Percentiles rank a stretch among this genome's conserved stretches.
Evolutionary conservation across 441 rosid species (phyloP).

Genomic region (Monsonia emarginata): DNA sequence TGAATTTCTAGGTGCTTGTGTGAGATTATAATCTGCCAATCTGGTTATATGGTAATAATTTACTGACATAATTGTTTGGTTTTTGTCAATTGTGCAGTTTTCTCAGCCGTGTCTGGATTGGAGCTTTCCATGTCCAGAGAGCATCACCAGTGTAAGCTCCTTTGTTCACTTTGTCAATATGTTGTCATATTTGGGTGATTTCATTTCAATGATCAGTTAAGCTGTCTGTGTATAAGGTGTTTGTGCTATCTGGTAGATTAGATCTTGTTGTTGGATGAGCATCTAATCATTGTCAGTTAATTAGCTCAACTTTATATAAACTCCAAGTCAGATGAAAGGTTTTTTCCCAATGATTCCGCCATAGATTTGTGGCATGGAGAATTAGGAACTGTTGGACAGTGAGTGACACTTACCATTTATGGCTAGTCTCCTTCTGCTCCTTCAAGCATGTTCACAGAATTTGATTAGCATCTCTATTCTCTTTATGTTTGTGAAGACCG

Average conservation of each 20-base stretch:
- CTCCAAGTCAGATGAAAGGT: background rate
- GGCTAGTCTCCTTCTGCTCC: background rate
- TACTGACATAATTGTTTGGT: constrained; percentile 11
- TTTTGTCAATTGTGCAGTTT: constrained; percentile 68
- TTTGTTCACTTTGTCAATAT: background rate
- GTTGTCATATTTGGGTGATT: background rate
- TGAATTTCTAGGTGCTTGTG: background rate
- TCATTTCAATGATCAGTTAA: background rate
- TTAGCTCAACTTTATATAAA: no score
- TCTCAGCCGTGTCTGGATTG: constrained; percentile 95
- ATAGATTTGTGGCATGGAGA: background rate
- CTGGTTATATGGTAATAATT: no score
- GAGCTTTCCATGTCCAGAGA: constrained; percentile 89
- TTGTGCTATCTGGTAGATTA: no score
- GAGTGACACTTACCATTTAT: background rate
- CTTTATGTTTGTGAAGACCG: background rate
- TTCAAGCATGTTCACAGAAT: background rate
- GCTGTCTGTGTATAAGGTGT: no score
- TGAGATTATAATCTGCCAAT: no score
- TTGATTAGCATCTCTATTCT: background rate
- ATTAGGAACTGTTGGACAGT: background rate
- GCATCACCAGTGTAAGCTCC: constrained; percentile 70
- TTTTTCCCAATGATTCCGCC: background rate
- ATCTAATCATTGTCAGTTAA: background rate
- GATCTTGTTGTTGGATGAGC: no score